Conservation (phyloP, 169 alveolate species). For the Eimeria necatrix region DNA sequence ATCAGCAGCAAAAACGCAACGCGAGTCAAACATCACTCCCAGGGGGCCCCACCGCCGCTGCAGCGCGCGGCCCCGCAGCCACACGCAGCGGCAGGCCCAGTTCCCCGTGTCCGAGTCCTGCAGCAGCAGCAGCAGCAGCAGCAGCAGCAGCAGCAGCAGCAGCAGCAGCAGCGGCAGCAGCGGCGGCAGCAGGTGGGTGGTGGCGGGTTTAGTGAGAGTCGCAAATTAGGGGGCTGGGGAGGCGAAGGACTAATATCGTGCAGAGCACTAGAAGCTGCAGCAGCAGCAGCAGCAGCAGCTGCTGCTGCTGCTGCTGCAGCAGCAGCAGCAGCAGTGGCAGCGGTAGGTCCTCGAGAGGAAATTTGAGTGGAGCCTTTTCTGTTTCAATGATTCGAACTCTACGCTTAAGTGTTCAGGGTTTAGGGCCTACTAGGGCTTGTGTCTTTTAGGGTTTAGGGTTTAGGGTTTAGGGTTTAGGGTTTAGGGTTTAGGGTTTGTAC, state of each 20-base stretch:
- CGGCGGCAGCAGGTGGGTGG: too few relatives aligned
- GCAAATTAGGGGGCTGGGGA: too few relatives aligned
- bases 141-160: too few relatives aligned
- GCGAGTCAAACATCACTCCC: slow-evolving; percentile 65
- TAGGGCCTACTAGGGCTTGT: too few relatives aligned
- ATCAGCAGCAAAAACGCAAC: slow-evolving; percentile 50
- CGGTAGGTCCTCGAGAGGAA: too few relatives aligned
- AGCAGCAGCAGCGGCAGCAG: not conserved
- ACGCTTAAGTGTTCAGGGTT: too few relatives aligned
- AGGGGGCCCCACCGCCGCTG: slow-evolving; percentile 61
- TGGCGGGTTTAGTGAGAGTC: too few relatives aligned
- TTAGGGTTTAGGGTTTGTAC: not conserved
- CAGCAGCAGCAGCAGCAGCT: not conserved
- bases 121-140: not conserved
- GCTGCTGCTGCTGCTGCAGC: not conserved
- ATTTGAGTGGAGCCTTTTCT: too few relatives aligned
- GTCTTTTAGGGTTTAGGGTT: not conserved
- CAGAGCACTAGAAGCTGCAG: not conserved
- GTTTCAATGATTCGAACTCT: too few relatives aligned
- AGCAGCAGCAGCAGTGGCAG: not conserved
- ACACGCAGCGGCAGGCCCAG: slow-evolving; percentile 66
- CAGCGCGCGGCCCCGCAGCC: slow-evolving; percentile 70
- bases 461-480: not conserved
- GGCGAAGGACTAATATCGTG: not conserved
- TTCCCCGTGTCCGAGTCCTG: slow-evolving; percentile 74